Conservation (phyloP, 345 rosid species). For the Arabidopsis suecica region DNA sequence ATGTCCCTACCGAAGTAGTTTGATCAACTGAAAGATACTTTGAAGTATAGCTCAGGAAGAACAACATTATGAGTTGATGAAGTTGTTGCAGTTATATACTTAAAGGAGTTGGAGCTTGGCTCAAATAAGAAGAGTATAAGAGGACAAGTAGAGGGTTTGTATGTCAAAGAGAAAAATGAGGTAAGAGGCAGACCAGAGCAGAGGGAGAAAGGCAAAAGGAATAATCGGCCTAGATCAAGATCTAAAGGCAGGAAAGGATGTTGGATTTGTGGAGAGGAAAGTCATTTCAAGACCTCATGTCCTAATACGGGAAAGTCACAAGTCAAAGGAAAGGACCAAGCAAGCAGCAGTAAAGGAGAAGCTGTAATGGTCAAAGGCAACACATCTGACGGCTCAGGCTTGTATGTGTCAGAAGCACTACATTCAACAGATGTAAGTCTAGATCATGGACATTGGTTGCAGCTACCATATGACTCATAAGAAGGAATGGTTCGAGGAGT, state of each 20-base stretch:
- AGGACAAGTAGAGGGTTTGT: neutral
- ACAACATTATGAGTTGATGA: neutral
- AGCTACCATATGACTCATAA: neutral
- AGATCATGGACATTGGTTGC: neutral
- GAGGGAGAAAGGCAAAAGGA: neutral
- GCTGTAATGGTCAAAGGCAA: too few relatives aligned
- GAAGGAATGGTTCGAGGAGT: neutral
- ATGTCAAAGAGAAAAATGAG: neutral
- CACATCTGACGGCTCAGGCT: too few relatives aligned
- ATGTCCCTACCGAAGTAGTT: neutral
- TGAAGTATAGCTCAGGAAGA: neutral
- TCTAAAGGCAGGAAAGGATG: neutral
- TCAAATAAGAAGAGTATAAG: neutral
- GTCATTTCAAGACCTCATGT: neutral
- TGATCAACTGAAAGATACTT: neutral
- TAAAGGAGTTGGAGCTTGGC: neutral
- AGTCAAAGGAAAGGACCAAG: too few relatives aligned
- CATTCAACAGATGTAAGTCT: neutral
- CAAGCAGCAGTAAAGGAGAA: too few relatives aligned
- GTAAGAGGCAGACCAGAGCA: neutral
- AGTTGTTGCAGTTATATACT: neutral
- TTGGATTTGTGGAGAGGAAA: neutral
- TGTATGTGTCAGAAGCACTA: neutral
- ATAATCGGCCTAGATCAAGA: neutral
- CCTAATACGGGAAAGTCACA: neutral